phyloP scores from a whole-genome alignment of 305 asterid species.

The Fraxinus sp. region DNA sequence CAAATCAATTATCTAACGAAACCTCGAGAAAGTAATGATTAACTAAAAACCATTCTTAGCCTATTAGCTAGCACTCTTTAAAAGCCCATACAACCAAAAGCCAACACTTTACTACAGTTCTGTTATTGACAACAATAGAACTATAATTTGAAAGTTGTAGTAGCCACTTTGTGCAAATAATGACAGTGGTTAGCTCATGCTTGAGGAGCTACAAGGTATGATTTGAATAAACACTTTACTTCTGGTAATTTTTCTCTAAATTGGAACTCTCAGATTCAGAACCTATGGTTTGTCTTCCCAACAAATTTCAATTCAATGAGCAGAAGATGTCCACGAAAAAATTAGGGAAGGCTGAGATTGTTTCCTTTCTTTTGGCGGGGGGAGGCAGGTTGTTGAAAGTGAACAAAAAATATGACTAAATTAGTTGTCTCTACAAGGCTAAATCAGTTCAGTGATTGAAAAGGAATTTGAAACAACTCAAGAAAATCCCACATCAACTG shows the following conservation, averaged over 20 bases:
- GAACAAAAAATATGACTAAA: too few relatives aligned
- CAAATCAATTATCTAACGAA: not conserved
- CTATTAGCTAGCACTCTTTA: not conserved
- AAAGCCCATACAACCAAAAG: not conserved
- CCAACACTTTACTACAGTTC: not conserved
- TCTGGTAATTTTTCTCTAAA: not conserved
- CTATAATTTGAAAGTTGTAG: not conserved
- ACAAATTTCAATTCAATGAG: not conserved
- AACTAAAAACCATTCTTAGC: not conserved
- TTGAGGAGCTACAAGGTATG: not conserved
- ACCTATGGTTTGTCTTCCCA: not conserved
- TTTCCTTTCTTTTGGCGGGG: not conserved
- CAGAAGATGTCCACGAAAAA: not conserved
- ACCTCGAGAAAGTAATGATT: not conserved
- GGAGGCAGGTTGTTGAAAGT: not conserved
- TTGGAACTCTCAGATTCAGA: not conserved
- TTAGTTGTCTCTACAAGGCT: not conserved
- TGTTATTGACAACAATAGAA: not conserved
- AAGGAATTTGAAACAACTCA: not conserved
- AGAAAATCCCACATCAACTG: not conserved
- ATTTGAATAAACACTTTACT: not conserved
- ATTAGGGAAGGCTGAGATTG: not conserved
- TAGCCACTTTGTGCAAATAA: not conserved
- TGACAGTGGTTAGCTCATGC: not conserved
- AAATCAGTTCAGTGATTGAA: not conserved